Conservation (phyloP, 768 basidiomycete species). For the Boletus sensibilis region DNA sequence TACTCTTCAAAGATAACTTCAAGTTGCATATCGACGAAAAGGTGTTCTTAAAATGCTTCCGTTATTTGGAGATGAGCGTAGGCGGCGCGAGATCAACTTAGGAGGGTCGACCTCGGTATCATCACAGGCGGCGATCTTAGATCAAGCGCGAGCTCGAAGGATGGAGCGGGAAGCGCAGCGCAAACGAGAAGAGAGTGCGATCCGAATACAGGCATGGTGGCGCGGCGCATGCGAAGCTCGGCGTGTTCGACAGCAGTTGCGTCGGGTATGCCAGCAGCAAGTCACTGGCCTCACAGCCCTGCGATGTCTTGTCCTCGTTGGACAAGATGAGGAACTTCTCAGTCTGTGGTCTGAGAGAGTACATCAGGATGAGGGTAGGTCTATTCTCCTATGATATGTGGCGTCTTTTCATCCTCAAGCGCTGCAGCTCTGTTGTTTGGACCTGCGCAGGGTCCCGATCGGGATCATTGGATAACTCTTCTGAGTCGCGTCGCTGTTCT, state of each 20-base stretch:
- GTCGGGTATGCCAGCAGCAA: slow-evolving; percentile 50
- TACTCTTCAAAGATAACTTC: not conserved
- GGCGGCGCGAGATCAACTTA: slow-evolving; percentile 69
- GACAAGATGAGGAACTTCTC: slow-evolving; percentile 37
- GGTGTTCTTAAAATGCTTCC: slow-evolving; percentile 34
- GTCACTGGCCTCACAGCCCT: slow-evolving; percentile 54
- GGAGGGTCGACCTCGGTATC: slow-evolving; percentile 59
- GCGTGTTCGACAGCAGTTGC: slow-evolving; percentile 45
- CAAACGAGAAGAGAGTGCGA: slow-evolving; percentile 55
- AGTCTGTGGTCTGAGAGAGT: slow-evolving; percentile 32
- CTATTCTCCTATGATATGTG: not conserved
- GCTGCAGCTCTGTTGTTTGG: slow-evolving; percentile 41
- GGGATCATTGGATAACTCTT: slow-evolving; percentile 60
- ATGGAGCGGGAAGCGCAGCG: slow-evolving; percentile 56
- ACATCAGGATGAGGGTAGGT: slow-evolving; percentile 22
- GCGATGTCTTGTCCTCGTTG: slow-evolving; percentile 64
- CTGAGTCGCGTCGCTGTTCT: slow-evolving; percentile 48
- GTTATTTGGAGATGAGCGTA: slow-evolving; percentile 50
- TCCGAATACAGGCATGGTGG: slow-evolving; percentile 71
- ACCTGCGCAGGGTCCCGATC: slow-evolving; percentile 37
- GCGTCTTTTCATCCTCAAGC: slow-evolving; percentile 2
- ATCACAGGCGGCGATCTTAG: slow-evolving; percentile 56
- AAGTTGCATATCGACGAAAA: not conserved
- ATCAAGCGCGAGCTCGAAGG: slow-evolving; percentile 59
- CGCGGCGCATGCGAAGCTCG: slow-evolving; percentile 47